phyloP scores from a whole-genome alignment of 129 eudicot genomes.

The Flaveria sonorensis region DNA sequence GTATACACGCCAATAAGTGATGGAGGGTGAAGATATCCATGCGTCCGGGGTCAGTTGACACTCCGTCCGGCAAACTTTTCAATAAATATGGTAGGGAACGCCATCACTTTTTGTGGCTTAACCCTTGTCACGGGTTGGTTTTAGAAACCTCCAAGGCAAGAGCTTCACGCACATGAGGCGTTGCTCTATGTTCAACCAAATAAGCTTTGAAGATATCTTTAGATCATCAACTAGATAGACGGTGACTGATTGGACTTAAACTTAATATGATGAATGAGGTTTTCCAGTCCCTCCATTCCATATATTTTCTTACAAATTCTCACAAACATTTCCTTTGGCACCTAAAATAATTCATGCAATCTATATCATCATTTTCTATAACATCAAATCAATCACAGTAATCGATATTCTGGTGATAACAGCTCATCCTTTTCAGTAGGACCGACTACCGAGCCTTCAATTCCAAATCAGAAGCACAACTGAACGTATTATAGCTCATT shows the following conservation, averaged over 20 bases:
- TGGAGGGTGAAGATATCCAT: not conserved
- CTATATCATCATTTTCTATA: not conserved
- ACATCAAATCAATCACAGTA: conserved; percentile 11
- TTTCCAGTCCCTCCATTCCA: not conserved
- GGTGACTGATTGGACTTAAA: not conserved
- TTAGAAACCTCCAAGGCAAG: no score
- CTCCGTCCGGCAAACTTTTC: not conserved
- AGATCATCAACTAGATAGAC: not conserved
- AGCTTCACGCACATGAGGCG: no score
- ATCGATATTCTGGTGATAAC: not conserved
- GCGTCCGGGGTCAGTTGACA: not conserved
- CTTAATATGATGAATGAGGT: no score
- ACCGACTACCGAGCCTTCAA: not conserved
- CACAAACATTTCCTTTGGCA: not conserved
- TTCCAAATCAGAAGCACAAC: conserved; percentile 11
- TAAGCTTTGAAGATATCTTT: not conserved
- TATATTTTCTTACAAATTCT: not conserved
- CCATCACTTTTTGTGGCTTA: not conserved
- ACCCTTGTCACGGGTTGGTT: not conserved
- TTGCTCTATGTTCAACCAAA: no score
- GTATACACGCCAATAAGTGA: not conserved
- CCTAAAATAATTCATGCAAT: conserved; percentile 12
- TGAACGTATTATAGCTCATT: not conserved
- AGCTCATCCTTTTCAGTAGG: no score
- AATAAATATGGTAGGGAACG: not conserved